Evolutionary conservation across 345 rosid species (phyloP), one percentile per base, ranked within the genome.

Genomic region (Brassica incana): DNA sequence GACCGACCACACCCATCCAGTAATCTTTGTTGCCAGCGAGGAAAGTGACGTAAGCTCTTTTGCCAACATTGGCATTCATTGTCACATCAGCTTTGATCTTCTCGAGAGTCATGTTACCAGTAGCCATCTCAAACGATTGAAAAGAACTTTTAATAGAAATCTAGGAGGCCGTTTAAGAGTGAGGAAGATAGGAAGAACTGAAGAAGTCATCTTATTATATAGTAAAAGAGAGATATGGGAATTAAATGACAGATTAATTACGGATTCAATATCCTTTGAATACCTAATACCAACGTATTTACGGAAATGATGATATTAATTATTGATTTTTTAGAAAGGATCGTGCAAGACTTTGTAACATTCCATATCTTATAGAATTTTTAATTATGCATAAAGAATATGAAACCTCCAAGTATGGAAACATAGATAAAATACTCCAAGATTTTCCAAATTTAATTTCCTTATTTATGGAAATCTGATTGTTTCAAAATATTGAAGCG

Each of bases 1-100:
- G 68, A 15, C 68, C 68, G 18, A 64, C 68, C 2, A 64, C 68
- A 33, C 68, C 68, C 45, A n/a, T 64, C 68, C 68, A 64, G 5
- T 64, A 64, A 2, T 64, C 68, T 64, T 64, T 33, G 25, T 64
- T 64, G 15, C 68, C 69, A 5, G 67, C 67, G 1, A 63, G 67
- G 5, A 63, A 63, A 1, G 67, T 63, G 20, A 63, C 67, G 5
- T 63, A 63, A 14, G 40, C 67, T 10, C 38, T 63, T 63, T 63
- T 63, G 9, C 40, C 67, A 30, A 18, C 4, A 33, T 29, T 29
- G 5, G 30, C 30, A 29, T 29, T 63, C n/a, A 14, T 8, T 1
- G 2, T 63, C 67, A 63, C 20, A 1, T 30, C 10, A 30, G 9
- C 11, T 30, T 63, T 20, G 0, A n/a, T 30, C 1, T 6, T 14